Evolutionary conservation across 2,329 filamentous ascomycete genomes (phyloP), one percentile per base, ranked within the genome.

Genomic region (Neofusicoccum laricinum): DNA sequence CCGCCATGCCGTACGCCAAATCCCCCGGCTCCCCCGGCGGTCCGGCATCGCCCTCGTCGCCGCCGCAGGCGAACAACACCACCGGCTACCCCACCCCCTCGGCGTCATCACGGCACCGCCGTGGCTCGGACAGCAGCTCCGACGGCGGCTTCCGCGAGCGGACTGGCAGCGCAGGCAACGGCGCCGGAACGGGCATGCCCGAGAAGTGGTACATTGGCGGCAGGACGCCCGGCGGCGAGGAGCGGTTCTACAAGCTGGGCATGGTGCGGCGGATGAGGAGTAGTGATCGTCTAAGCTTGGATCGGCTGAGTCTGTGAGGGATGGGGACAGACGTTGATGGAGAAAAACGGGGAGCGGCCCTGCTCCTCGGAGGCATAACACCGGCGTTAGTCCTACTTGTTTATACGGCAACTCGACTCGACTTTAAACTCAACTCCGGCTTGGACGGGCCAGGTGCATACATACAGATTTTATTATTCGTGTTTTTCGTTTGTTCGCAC

Each of bases 161-260:
- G 25, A 61, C 55, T 14, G 49, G 53, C 55, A 49, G 46, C 21
- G 34, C 45, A 3, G 53, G 61, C 67, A 30, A 88, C 84, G 63
- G 90, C 93, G 71, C 25, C 5, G 93, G 92, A 73, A 81, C 89
- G 59, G 90, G 93, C 67, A 89, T 88, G 40, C 76, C 87, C 55
- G 89, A 93, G 68, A 92, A 91, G 78, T 92, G 90, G 89, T 93
- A 93, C 71, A 90, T 93, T 63, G 90, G 90, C 21, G 90, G 90
- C 6, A 81, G 89, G 72, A 93, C 90, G 32, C 89, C 90, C 1
- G 84, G 79, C 1, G 90, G 90, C n/a, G 90, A 93, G 71, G 90
- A 93, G 74, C 86, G 86, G 71, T 93, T 92, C 78, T 93, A 93
- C 76, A 92, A 92, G 79, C 79, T 93, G 49, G 90, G 90, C 48